These are phyloP conservation scores for Lagenidium giganteum DNA, from an alignment of 352 stramenopile genomes.

Conservation along the genomic window DNA sequence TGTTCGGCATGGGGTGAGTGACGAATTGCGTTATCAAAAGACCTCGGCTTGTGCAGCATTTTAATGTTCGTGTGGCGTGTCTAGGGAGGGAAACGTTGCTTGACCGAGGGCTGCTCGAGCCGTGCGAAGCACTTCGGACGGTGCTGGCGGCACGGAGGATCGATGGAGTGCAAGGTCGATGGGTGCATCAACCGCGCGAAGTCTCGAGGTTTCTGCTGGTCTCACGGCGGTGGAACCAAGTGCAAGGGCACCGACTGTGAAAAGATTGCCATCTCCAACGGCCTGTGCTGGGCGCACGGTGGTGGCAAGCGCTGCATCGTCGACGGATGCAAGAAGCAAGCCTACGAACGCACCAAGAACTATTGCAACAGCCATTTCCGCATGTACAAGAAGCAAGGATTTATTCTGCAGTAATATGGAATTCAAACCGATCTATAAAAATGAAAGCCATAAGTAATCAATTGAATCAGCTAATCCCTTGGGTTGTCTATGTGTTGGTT, in stretches of 20 bases:
- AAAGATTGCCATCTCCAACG: conserved; percentile 76
- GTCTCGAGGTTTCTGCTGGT: conserved; percentile 77
- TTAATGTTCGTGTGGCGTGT: background rate
- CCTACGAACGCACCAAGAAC: conserved; percentile 74
- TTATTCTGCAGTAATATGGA: too few species aligned
- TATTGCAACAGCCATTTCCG: conserved; percentile 59
- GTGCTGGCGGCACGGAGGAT: conserved; percentile 70
- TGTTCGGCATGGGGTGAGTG: conserved; percentile 54
- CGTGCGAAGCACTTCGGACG: conserved; percentile 64
- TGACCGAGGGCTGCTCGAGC: conserved; percentile 45
- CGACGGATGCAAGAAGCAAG: conserved; percentile 55
- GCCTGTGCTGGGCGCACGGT: conserved; percentile 66
- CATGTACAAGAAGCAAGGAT: too few species aligned
- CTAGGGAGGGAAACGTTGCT: conserved; percentile 60
- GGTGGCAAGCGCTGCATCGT: conserved; percentile 61
- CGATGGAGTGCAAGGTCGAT: conserved; percentile 61
- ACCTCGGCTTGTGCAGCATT: background rate
- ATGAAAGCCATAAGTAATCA: too few species aligned
- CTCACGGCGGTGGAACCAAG: conserved; percentile 71
- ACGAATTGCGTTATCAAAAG: background rate
- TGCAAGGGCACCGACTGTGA: conserved; percentile 62
- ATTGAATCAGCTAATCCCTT: too few species aligned
- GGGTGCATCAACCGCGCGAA: conserved; percentile 75
- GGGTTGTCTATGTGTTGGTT: too few species aligned
- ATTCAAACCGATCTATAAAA: too few species aligned